These are phyloP conservation scores for Ilex aquifolium DNA, from an alignment of 257 asterid species.

Conservation along the genomic window DNA sequence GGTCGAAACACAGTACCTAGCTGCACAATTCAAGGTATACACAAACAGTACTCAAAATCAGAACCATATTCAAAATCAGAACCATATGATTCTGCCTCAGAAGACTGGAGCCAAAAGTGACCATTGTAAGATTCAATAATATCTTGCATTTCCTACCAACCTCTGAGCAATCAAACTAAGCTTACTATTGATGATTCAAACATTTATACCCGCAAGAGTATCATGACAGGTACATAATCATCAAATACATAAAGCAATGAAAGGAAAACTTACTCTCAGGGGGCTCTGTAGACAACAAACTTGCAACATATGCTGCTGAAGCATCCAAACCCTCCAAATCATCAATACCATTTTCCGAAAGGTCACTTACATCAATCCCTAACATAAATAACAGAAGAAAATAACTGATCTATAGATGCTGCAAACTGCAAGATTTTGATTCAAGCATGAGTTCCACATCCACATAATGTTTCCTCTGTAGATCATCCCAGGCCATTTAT, in stretches of 20 bases:
- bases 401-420: slow-evolving; percentile 9
- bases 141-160: no score
- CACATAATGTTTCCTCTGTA: background rate
- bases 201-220: no score
- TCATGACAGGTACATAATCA: background rate
- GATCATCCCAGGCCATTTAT: background rate
- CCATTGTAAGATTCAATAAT: no score
- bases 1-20: no score
- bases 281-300: slow-evolving; percentile 82
- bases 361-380: slow-evolving; percentile 92
- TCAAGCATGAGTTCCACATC: background rate
- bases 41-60: no score
- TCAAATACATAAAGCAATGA: slow-evolving; percentile 1
- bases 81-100: no score
- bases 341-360: slow-evolving; percentile 70
- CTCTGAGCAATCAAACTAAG: no score
- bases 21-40: no score
- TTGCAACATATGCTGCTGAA: slow-evolving; percentile 82
- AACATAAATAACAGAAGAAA: slow-evolving; percentile 10
- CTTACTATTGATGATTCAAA: no score
- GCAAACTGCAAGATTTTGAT: background rate
- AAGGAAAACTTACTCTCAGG: slow-evolving; percentile 53
- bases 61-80: no score
- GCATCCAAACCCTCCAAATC: slow-evolving; percentile 84
- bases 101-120: no score